Evolutionary conservation across 768 basidiomycete genomes (phyloP), one percentile per base, ranked within the genome.

Genomic region (Heimioporus sp.): DNA sequence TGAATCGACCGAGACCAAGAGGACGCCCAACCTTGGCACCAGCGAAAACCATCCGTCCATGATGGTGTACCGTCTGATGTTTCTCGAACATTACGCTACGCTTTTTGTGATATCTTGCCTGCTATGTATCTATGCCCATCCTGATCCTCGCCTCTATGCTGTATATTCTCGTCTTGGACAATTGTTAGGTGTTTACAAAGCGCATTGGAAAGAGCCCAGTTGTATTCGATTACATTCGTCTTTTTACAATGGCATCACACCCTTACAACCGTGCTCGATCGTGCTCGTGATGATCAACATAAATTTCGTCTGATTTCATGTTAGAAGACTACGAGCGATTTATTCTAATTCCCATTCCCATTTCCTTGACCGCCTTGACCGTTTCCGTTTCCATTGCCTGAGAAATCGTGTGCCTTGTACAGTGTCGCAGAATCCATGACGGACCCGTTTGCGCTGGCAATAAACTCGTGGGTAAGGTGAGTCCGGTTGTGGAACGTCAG

Each of bases 1-100:
- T 79, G 49, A 73, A 69, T 54, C 73, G 77, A 30, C 78, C 78
- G 13, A 70, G 77, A 41, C 77, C 77, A 4, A 72, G 69, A 36
- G 75, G 75, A 38, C 69, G 77, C 32, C 72, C 72, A 13, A 72
- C 69, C 36, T 73, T 65, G 34, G 67, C 66, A 35, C 64, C 67
- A 11, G 54, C 43, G 41, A 60, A 54, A 38, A 61, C 68, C 12
- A 51, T 68, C 24, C 63, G 66, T 44, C 63, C 49, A 37, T 72
- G 56, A 21, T 17, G 21, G 15, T 15, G 28, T 43, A 44, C 30
- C 5, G 7, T 35, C 19, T 12, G 8, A 5, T 32, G 24, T 41
- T n/a, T 10, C 20, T 46, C 2, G 8, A 12, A 34, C 21, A 30
- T 49, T 17, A 16, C 12, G 34, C 31, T 11, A 2, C 17, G 13